Conservation (phyloP, 805 yeast genomes). For the Tetrapisispora phaffii region DNA sequence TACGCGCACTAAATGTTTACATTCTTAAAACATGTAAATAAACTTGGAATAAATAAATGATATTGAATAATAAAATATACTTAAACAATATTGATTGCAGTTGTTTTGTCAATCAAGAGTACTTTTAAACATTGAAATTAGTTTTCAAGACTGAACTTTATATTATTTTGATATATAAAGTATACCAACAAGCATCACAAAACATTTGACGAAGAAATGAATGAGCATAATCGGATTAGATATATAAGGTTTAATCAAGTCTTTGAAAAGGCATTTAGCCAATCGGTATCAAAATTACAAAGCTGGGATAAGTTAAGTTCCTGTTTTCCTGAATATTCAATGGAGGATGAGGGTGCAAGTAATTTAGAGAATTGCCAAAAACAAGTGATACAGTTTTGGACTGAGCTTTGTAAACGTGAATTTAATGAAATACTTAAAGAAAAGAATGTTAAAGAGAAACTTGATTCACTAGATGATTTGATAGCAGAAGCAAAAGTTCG, state of each 20-base stretch:
- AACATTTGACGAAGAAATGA: not conserved
- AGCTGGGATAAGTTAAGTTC: conserved; percentile 40
- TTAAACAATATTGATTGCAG: no score
- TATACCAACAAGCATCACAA: not conserved
- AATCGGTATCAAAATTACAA: conserved; percentile 39
- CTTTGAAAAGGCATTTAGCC: conserved; percentile 44
- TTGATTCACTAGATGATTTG: conserved; percentile 33
- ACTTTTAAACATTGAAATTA: no score
- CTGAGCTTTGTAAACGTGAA: conserved; percentile 39
- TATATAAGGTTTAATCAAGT: conserved; percentile 42
- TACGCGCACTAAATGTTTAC: no score
- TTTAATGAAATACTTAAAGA: conserved; percentile 46
- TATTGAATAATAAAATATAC: no score
- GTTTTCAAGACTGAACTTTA: no score
- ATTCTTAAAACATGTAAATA: no score
- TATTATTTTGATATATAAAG: no score
- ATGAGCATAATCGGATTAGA: conserved; percentile 29
- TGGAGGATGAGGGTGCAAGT: conserved; percentile 36
- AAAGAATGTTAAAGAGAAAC: conserved; percentile 29
- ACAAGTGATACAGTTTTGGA: conserved; percentile 47
- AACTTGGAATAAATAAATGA: no score
- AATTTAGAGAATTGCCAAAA: conserved; percentile 35
- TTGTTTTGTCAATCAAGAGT: no score
- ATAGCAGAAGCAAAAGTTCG: conserved; percentile 28
- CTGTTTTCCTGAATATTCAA: conserved; percentile 47